phyloP scores from a whole-genome alignment of 2,329 filamentous ascomycete species.

The Pseudogymnoascus sp. region DNA sequence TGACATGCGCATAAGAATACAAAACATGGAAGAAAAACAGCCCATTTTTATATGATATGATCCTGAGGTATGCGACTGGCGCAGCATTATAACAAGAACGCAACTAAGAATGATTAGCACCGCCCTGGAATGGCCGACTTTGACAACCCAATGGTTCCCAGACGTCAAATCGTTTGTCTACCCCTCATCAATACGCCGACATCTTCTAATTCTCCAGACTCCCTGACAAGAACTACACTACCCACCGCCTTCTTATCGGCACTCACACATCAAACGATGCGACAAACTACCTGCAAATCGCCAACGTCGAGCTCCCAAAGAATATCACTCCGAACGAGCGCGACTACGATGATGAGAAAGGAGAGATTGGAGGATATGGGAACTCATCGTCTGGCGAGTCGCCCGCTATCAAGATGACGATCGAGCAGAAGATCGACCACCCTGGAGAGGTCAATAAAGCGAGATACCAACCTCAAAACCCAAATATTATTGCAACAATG shows the following conservation, averaged over 20 bases:
- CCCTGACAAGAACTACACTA: conserved; percentile 76
- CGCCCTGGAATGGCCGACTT: conserved; percentile 91
- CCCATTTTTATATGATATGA: conserved; percentile 96
- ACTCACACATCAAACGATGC: conserved; percentile 86
- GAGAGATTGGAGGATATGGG: conserved; percentile 90
- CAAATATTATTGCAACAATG: conserved; percentile 90
- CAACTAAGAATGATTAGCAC: conserved; percentile 44
- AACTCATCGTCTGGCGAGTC: conserved; percentile 58
- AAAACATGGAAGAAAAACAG: conserved; percentile 99
- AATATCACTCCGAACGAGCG: conserved; percentile 62
- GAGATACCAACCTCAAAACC: conserved; percentile 94
- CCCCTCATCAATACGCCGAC: not conserved
- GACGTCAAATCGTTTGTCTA: conserved; percentile 67
- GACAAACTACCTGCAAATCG: conserved; percentile 89
- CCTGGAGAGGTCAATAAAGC: conserved; percentile 98
- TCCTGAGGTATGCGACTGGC: conserved; percentile 54
- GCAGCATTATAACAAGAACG: not conserved
- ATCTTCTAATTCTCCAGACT: conserved; percentile 36
- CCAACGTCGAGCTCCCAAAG: conserved; percentile 87
- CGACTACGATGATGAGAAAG: conserved; percentile 85
- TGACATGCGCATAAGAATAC: conserved; percentile 59
- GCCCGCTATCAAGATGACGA: conserved; percentile 72
- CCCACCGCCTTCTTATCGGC: conserved; percentile 83
- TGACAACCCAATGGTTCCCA: conserved; percentile 97
- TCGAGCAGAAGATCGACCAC: conserved; percentile 94